Evolutionary conservation across 2,329 filamentous ascomycete genomes (phyloP).

Genomic region (Exophiala oligosperma): DNA sequence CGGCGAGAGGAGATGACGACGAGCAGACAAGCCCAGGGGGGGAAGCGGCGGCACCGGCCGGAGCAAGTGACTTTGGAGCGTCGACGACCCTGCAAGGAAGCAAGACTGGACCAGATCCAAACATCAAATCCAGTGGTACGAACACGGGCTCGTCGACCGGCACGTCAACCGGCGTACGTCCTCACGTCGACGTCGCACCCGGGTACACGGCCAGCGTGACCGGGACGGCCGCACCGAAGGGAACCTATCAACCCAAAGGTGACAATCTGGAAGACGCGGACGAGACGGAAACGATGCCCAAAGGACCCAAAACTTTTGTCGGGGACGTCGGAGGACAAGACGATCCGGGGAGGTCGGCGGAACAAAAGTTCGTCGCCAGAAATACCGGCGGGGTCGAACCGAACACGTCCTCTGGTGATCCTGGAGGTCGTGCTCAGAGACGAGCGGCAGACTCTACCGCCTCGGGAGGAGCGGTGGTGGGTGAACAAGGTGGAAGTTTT

Average conservation of each 20-base stretch:
- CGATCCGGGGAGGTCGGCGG: slow-evolving; percentile 55
- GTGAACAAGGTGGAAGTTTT: slow-evolving; percentile 12
- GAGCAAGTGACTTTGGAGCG: slow-evolving; percentile 18
- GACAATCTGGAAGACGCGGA: slow-evolving; percentile 50
- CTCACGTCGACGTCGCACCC: slow-evolving; percentile 27
- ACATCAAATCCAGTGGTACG: slow-evolving; percentile 23
- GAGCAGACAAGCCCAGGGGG: slow-evolving; percentile 28
- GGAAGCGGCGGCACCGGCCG: background rate
- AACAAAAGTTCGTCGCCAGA: slow-evolving; percentile 36
- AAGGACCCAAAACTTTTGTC: slow-evolving; percentile 51
- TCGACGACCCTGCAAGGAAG: slow-evolving; percentile 9
- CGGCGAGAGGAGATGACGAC: slow-evolving; percentile 39
- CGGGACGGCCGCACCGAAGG: slow-evolving; percentile 26
- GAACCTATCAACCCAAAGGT: slow-evolving; percentile 50
- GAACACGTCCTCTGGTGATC: slow-evolving; percentile 26
- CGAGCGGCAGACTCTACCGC: slow-evolving; percentile 25
- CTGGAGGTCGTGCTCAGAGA: slow-evolving; percentile 20
- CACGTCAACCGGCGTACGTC: background rate
- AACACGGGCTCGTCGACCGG: background rate
- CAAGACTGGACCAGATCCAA: slow-evolving; percentile 18
- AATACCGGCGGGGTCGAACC: slow-evolving; percentile 27
- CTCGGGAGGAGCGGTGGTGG: slow-evolving; percentile 19
- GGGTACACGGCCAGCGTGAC: slow-evolving; percentile 27
- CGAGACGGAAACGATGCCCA: slow-evolving; percentile 31
- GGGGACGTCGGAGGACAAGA: slow-evolving; percentile 55